phyloP scores from a whole-genome alignment of 495 filamentous ascomycete genomes.

The Hypoxylon cercidicola region DNA sequence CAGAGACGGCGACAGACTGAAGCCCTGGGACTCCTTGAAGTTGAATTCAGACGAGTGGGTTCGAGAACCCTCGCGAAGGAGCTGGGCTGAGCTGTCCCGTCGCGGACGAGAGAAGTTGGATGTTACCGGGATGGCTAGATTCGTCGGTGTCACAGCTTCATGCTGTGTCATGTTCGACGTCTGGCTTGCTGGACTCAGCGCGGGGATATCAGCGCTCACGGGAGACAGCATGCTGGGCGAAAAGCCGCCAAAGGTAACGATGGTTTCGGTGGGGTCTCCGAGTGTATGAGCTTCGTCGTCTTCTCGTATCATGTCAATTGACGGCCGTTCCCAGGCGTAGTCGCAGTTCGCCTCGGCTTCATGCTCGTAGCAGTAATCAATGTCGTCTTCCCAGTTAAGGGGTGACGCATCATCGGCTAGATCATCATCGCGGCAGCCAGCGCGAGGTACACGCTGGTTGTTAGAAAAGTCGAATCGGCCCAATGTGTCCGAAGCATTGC shows the following conservation, averaged over 20 bases:
- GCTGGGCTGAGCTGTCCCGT: conserved; percentile 37
- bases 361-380: conserved; percentile 94
- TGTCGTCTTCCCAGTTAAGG: conserved; percentile 89
- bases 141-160: conserved; percentile 55
- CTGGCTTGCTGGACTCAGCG: conserved; percentile 58
- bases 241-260: conserved; percentile 37
- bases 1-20: conserved; percentile 63
- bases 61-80: conserved; percentile 45
- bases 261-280: conserved; percentile 40
- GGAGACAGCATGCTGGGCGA: conserved; percentile 54
- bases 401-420: conserved; percentile 52
- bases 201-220: conserved; percentile 55
- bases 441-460: conserved; percentile 46
- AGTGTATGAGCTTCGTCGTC: conserved; percentile 39
- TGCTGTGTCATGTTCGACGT: conserved; percentile 48
- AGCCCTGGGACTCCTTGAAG: conserved; percentile 66
- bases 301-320: conserved; percentile 53
- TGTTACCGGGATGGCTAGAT: conserved; percentile 41
- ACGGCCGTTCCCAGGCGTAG: conserved; percentile 81
- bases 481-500: conserved; percentile 58
- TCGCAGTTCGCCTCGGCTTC: conserved; percentile 90
- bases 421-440: conserved; percentile 45
- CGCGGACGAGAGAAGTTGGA: conserved; percentile 58
- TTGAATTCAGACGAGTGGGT: conserved; percentile 58
- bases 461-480: conserved; percentile 52